Evolutionary conservation across 352 stramenopile genomes (phyloP).

Genomic region (Phytophthora macrochlamydospora): DNA sequence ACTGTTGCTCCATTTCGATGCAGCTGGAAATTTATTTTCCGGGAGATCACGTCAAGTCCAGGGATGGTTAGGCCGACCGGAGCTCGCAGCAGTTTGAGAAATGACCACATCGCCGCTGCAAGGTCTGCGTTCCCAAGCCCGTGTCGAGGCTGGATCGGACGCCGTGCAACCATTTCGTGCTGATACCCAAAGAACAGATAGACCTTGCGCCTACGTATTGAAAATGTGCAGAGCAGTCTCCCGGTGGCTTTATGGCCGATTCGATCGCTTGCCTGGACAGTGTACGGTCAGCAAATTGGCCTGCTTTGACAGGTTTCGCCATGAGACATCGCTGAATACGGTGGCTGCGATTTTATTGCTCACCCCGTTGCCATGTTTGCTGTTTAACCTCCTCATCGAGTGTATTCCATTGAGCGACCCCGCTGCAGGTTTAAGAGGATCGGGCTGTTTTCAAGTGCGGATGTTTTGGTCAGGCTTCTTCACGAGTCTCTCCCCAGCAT

Average conservation of each 20-base stretch:
- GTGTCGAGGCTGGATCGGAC: too few relatives aligned
- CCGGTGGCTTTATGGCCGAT: constrained; percentile 3
- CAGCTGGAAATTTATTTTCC: background rate
- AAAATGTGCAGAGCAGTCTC: background rate
- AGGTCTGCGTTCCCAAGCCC: too few relatives aligned
- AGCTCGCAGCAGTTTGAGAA: too few relatives aligned
- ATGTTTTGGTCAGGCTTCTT: constrained; percentile 24
- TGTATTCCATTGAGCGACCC: constrained; percentile 32
- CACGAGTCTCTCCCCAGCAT: constrained; percentile 10
- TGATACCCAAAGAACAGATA: background rate
- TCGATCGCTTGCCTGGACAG: constrained; percentile 21
- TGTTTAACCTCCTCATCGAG: constrained; percentile 35
- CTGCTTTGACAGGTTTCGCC: constrained; percentile 23
- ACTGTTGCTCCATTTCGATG: background rate
- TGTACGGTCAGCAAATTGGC: constrained; percentile 39
- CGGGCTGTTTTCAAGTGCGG: constrained; percentile 34
- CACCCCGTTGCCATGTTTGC: constrained; percentile 30
- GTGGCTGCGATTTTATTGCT: constrained; percentile 20
- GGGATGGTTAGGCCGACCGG: too few relatives aligned
- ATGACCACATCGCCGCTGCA: too few relatives aligned
- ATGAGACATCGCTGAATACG: constrained; percentile 1
- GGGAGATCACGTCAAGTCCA: too few relatives aligned
- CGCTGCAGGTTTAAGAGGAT: constrained; percentile 12
- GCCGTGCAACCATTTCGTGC: background rate
- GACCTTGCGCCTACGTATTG: background rate